These are phyloP conservation scores for Nemania bipapillata DNA, from an alignment of 2,329 filamentous ascomycete genomes.

Conservation along the genomic window DNA sequence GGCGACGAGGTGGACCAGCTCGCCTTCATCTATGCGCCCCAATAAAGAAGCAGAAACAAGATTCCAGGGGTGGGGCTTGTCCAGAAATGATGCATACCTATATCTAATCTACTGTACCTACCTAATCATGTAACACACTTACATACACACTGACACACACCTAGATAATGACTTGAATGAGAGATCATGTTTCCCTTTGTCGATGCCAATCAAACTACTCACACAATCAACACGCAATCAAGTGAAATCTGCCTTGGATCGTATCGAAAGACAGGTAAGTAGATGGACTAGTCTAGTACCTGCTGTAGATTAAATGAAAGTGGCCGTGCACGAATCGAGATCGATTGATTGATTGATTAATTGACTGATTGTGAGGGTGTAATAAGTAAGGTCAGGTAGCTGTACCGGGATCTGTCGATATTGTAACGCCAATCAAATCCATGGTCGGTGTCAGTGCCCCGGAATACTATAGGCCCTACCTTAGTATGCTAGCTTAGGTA, in stretches of 20 bases:
- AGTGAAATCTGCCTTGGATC: not conserved
- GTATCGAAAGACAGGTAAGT: no score
- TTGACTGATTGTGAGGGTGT: not conserved
- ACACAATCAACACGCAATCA: not conserved
- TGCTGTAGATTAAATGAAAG: no score
- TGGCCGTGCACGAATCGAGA: not conserved
- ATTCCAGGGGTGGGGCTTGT: no score
- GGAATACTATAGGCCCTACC: not conserved
- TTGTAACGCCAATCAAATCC: not conserved
- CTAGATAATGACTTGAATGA: not conserved
- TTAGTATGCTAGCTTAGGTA: no score
- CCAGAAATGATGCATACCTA: not conserved
- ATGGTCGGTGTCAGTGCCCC: not conserved
- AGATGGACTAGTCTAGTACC: no score
- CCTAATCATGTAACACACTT: not conserved
- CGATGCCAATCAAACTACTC: not conserved
- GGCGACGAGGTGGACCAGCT: constrained; percentile 68
- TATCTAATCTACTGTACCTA: not conserved
- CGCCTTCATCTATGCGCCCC: constrained; percentile 60
- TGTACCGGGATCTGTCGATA: not conserved
- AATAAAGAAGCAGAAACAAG: constrained; percentile 52
- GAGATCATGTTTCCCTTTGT: not conserved
- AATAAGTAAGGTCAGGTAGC: not conserved
- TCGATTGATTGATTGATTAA: not conserved
- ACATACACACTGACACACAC: not conserved